Percentiles rank a stretch among this genome's conserved stretches.
Evolutionary conservation across 331 rosid species (phyloP).

Genomic region (Pyrus hybrid): DNA sequence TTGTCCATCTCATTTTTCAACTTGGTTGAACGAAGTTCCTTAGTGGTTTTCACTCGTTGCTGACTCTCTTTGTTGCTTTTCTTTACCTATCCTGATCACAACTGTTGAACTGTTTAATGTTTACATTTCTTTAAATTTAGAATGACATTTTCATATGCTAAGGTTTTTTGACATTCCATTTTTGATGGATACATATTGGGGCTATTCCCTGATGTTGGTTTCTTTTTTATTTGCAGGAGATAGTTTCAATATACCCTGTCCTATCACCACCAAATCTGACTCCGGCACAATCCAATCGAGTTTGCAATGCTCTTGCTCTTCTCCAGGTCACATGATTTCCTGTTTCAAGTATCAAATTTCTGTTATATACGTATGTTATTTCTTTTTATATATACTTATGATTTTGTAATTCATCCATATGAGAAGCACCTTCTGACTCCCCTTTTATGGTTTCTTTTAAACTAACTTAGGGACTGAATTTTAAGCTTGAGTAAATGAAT

Average conservation of each 20-base stretch:
- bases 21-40: background rate
- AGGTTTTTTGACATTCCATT: background rate
- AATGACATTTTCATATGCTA: background rate
- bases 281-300: constrained; percentile 73
- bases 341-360: background rate
- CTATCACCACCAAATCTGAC: constrained; percentile 65
- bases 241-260: constrained; percentile 67
- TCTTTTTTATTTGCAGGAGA: constrained; percentile 49
- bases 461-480: background rate
- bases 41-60: background rate
- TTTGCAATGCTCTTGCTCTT: constrained; percentile 91
- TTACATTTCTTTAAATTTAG: too few relatives aligned
- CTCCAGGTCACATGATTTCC: constrained; percentile 58
- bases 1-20: background rate
- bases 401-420: background rate
- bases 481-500: background rate
- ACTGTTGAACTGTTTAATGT: background rate
- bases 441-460: background rate
- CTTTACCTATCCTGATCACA: background rate
- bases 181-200: background rate
- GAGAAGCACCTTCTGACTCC: background rate
- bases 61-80: background rate
- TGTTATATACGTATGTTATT: background rate
- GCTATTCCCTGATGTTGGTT: background rate
- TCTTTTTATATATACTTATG: background rate